These are phyloP conservation scores for Exophiala spinifera DNA, from an alignment of 2,329 filamentous ascomycete genomes.

Conservation along the genomic window DNA sequence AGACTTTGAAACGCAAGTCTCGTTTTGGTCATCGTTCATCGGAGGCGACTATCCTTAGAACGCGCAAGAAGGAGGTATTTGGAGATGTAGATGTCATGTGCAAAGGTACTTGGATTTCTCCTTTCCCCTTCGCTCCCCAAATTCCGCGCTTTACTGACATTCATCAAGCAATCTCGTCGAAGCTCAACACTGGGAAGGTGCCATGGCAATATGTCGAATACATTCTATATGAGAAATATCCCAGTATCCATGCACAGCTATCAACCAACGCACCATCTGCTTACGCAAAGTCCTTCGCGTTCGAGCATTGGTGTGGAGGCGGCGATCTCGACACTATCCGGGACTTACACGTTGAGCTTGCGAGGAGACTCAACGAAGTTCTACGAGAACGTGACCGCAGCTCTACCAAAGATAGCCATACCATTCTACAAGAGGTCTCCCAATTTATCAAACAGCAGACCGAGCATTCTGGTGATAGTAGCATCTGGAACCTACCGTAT, in stretches of 20 bases:
- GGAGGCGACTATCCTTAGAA: background rate
- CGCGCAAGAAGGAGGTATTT: conserved; percentile 10
- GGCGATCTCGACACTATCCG: conserved; percentile 30
- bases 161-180: conserved; percentile 9
- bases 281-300: conserved; percentile 26
- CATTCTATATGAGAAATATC: conserved; percentile 11
- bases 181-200: conserved; percentile 9
- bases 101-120: conserved; percentile 21
- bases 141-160: background rate
- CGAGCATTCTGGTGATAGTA: conserved; percentile 11
- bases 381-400: background rate
- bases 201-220: conserved; percentile 20
- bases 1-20: conserved; percentile 11
- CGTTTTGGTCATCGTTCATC: conserved; percentile 7
- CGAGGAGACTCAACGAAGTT: conserved; percentile 9
- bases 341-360: conserved; percentile 28
- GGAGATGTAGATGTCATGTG: conserved; percentile 16
- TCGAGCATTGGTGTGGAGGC: conserved; percentile 31
- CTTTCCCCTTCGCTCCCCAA: background rate
- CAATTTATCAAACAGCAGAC: conserved; percentile 12
- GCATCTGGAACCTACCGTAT: conserved; percentile 23
- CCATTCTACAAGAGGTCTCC: conserved; percentile 15
- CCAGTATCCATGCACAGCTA: conserved; percentile 20
- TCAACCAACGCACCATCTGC: conserved; percentile 3
- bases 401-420: conserved; percentile 7